Evolutionary conservation across 306 rosid species (phyloP).

Genomic region (Vicia faba): DNA sequence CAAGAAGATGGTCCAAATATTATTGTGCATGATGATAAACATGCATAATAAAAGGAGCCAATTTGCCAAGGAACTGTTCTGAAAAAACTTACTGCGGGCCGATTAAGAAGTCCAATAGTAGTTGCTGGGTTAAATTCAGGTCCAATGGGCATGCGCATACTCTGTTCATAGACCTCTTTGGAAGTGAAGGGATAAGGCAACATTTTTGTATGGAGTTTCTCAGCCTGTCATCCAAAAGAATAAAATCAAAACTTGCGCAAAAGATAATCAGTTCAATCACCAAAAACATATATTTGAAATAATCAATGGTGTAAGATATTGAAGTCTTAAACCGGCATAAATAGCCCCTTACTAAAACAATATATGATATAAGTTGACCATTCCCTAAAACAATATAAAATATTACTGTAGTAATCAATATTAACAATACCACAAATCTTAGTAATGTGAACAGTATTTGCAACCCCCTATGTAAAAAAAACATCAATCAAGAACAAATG

Average conservation of each 20-base stretch:
- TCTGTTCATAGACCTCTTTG: conserved; percentile 76
- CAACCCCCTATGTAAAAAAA: too few relatives aligned
- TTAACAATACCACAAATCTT: too few relatives aligned
- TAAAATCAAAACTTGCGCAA: conserved; percentile 23
- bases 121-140: conserved; percentile 93
- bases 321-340: too few relatives aligned
- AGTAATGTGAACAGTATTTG: too few relatives aligned
- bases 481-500: too few relatives aligned
- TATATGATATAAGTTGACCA: too few relatives aligned
- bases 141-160: conserved; percentile 85
- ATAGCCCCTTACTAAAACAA: too few relatives aligned
- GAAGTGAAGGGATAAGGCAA: conserved; percentile 85
- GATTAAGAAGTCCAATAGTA: conserved; percentile 65
- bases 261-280: too few relatives aligned
- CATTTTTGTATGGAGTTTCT: conserved; percentile 72
- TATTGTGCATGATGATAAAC: neutral
- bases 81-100: conserved; percentile 77
- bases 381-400: too few relatives aligned
- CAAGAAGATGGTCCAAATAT: neutral
- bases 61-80: conserved; percentile 27
- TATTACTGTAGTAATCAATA: too few relatives aligned
- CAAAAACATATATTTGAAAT: too few relatives aligned
- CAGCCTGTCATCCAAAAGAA: conserved; percentile 65
- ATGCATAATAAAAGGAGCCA: conserved; percentile 8
- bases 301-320: too few relatives aligned